Base-by-base conservation (phyloP, 805 yeast genomes). In the Nakazawaea laoshanensis region DNA sequence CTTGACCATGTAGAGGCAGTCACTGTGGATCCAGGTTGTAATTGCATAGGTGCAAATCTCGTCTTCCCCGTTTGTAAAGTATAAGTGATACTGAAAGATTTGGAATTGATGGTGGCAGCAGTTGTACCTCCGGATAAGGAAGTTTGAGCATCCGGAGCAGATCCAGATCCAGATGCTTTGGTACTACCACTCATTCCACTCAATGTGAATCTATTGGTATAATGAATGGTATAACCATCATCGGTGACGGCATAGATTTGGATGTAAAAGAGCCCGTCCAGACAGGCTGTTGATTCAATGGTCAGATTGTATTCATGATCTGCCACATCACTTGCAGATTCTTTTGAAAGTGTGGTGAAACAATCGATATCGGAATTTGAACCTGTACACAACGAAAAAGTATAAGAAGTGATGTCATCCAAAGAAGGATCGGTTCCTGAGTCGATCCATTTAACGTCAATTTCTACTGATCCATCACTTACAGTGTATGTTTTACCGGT, bases 31-130 rank as follows among this genome's bases (percentile, higher is more conserved):
- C 79, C 83, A 5, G 98, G 96, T 57, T 86, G 95, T 38, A 65
- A 52, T 59, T 88, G 96, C 95, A 87, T 85, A 33, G 96, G 96
- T 1, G 97, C 96, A 54, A 59, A 84, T 46, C 88, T 70, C 7
- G 83, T 73, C 14, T 45, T 55, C 19, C 95, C 95, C 0, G 92
- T 79, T 59, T 89, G 97, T 45, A 46, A 42, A 3, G 84, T 70
- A 58, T 88, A 89, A 2, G 94, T 69, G 5, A 87, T 59, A 3
- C 77, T 50, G 52, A 79, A 80, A 3, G 86, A 77, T 9, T 52
- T 55, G 0, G 74, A 57, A 20, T 61, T 53, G 43, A 61, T 65
- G 18, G 62, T 62, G 5, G 58, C 56, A 4, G 70, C 62, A 6
- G 61, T 50, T 1, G 69, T 54, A n/a, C 55, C 52, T 7, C 52